A percentile compares a stretch with the other conserved stretches of the same genome.
Evolutionary conservation across 352 stramenopile genomes (phyloP).

Genomic region (Achlya hypogyna): DNA sequence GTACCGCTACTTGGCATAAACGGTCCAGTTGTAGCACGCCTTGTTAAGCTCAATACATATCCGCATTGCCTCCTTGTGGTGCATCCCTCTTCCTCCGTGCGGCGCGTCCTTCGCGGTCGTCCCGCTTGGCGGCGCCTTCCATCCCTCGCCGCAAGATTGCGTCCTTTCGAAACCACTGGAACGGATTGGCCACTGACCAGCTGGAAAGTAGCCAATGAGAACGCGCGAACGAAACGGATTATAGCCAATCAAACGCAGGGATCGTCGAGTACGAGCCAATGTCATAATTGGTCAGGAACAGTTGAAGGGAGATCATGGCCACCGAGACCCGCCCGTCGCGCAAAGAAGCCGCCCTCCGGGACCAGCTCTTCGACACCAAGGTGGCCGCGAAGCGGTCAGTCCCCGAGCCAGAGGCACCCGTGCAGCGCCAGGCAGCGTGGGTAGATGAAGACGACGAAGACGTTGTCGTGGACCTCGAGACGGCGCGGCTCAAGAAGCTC

Average conservation of each 20-base stretch:
- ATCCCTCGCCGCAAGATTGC: not conserved
- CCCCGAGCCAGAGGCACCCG: not conserved
- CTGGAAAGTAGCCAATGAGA: not conserved
- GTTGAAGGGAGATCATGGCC: constrained; percentile 2
- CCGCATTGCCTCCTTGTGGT: no score
- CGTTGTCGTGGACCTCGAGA: constrained; percentile 59
- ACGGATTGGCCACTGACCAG: not conserved
- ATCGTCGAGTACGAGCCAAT: not conserved
- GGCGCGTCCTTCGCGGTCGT: no score
- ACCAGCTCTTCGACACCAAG: constrained; percentile 16
- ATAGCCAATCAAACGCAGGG: not conserved
- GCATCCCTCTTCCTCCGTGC: no score
- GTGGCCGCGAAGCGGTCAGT: not conserved
- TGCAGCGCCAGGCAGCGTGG: constrained; percentile 51
- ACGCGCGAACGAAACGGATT: not conserved
- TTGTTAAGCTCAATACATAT: constrained; percentile 1
- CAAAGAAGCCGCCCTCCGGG: constrained; percentile 1
- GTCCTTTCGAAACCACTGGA: not conserved
- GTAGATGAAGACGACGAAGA: constrained; percentile 80
- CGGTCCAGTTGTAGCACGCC: not conserved
- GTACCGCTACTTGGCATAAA: constrained; percentile 93
- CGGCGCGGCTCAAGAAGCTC: constrained; percentile 74
- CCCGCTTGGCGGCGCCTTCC: not conserved
- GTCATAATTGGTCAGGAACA: constrained; percentile 21
- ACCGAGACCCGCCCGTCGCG: not conserved